Base-by-base conservation (phyloP, 306 rosid species). In the Lathyrus sativus region DNA sequence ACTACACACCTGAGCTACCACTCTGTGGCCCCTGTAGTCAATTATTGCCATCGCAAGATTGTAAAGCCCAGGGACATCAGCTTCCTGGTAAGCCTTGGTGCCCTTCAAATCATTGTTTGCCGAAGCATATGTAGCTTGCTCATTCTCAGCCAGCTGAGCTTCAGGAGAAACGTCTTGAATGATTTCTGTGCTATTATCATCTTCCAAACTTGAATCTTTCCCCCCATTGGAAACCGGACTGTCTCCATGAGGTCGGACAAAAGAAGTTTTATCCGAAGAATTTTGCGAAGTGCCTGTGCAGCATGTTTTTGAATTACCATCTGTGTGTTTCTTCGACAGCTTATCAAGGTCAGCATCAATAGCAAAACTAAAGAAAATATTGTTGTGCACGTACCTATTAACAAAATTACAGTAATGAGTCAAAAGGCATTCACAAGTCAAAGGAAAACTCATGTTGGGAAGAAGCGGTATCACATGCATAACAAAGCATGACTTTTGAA, bases 91-190 rank as follows among this genome's bases (percentile, higher is more conserved):
- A 48, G 97, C 97, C 84, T 85, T 90, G 43, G 99, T 95, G 71
- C 99, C 99, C 79, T 88, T 95, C 83, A 95, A 87, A 95, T 95
- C 99, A 73, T 95, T 95, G 84, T 95, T 95, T 66, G 99, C 97
- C 78, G 99, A 90, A 60, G 97, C 99, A 83, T 90, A 95, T 17
- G 99, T 90, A 29, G 99, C 99, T 75, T 95, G 99, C 88, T 95
- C 99, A 51, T 88, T 90, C 77, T 95, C 99, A 64, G 89, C 85
- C 53, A 91, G 81, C 63, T 81, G 95, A 51, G 88, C 68, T 72
- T 86, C 91, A 11, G 87, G 60, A 65, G 90, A 70, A 65, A 60
- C 73, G 68, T 87, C 87, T 54, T 77, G 61, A 72, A 85, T 56
- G 18, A 72, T 54, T 63, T 86, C 91, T 49, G 71, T 70, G 60